Percentiles rank a stretch among this genome's conserved stretches.
These are phyloP conservation scores for Teunomyces pallodes DNA, from an alignment of 805 yeast genomes.

Conservation along the genomic window DNA sequence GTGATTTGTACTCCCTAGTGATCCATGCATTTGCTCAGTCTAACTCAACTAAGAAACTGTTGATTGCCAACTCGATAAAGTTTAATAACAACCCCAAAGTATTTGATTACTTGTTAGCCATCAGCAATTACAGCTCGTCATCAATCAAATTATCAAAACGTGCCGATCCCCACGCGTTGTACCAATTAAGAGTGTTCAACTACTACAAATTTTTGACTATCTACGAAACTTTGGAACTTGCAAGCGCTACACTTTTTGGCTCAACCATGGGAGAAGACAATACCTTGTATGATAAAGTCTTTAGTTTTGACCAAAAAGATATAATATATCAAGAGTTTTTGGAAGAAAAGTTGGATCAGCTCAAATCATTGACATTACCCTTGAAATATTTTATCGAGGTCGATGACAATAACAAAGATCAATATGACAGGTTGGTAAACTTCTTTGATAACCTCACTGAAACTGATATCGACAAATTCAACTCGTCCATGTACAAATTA, in stretches of 20 bases:
- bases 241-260: slow-evolving; percentile 29
- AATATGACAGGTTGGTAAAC: slow-evolving; percentile 8
- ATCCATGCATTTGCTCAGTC: slow-evolving; percentile 35
- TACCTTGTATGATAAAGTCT: slow-evolving; percentile 37
- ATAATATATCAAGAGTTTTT: slow-evolving; percentile 34
- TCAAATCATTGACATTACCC: slow-evolving; percentile 26
- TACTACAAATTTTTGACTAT: slow-evolving; percentile 39
- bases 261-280: slow-evolving; percentile 27
- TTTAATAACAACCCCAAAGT: slow-evolving; percentile 28
- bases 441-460: slow-evolving; percentile 17
- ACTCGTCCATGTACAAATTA: slow-evolving; percentile 16
- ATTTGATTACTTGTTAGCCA: slow-evolving; percentile 42
- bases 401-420: slow-evolving; percentile 3
- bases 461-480: slow-evolving; percentile 16
- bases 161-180: slow-evolving; percentile 34
- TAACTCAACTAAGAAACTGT: slow-evolving; percentile 37
- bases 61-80: slow-evolving; percentile 27
- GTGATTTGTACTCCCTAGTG: slow-evolving; percentile 35
- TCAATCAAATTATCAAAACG: slow-evolving; percentile 36
- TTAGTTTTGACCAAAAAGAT: slow-evolving; percentile 39
- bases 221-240: slow-evolving; percentile 30
- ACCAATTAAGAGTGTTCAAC: slow-evolving; percentile 40
- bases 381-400: slow-evolving; percentile 30
- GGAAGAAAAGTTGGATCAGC: slow-evolving; percentile 28
- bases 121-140: slow-evolving; percentile 37